Evolutionary conservation across 2,329 filamentous ascomycete species (phyloP).

Genomic region (Colletotrichum musicola): DNA sequence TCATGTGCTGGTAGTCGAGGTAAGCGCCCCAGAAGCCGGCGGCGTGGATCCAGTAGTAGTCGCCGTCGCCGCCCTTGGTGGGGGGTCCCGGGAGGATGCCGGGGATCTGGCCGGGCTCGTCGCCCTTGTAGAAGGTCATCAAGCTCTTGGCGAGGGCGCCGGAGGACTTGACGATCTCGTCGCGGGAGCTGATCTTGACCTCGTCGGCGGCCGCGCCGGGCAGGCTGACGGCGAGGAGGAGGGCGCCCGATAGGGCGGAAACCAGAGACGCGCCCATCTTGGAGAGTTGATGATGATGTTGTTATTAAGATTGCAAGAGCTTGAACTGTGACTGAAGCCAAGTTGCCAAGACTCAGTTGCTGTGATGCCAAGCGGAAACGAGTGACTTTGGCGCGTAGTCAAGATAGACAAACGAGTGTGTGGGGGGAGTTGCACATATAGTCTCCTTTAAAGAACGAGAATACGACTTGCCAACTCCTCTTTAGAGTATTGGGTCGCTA

Average conservation of each 20-base stretch:
- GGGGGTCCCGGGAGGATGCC: conserved; percentile 47
- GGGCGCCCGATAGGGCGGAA: background rate
- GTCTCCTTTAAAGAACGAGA: background rate
- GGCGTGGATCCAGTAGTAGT: conserved; percentile 53
- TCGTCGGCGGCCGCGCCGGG: background rate
- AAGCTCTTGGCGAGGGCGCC: conserved; percentile 46
- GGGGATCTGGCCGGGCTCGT: conserved; percentile 45
- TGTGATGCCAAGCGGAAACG: background rate
- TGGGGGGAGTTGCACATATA: background rate
- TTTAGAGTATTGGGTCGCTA: background rate
- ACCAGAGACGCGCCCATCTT: background rate
- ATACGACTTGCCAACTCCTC: background rate
- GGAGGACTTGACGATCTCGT: conserved; percentile 40
- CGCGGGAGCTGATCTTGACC: conserved; percentile 26
- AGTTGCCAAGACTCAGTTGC: too few relatives aligned
- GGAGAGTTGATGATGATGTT: too few relatives aligned
- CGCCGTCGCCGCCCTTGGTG: conserved; percentile 40
- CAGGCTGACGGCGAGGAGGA: background rate
- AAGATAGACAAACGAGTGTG: background rate
- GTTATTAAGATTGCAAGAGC: too few relatives aligned
- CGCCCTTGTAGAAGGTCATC: conserved; percentile 48
- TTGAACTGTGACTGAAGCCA: too few relatives aligned
- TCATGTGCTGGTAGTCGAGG: conserved; percentile 56
- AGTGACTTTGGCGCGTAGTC: background rate
- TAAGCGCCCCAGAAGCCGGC: conserved; percentile 49